Evolutionary conservation across 2,329 filamentous ascomycete species (phyloP).

Genomic region (Didymella segeticola): DNA sequence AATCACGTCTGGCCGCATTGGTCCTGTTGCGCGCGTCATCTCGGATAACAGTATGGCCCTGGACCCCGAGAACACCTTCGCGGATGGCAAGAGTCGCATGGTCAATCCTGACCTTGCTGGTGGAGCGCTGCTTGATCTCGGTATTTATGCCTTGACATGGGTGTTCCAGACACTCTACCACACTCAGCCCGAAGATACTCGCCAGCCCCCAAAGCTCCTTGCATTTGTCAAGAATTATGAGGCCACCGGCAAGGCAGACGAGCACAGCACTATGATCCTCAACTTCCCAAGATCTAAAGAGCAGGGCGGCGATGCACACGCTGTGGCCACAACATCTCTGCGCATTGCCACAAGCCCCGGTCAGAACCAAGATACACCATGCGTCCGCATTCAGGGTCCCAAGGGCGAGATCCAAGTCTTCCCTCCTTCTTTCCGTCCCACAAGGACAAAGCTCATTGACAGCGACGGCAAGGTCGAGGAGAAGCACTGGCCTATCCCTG

Average conservation of each 20-base stretch:
- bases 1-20: constrained; percentile 61
- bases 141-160: constrained; percentile 90
- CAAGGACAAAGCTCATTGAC: constrained; percentile 68
- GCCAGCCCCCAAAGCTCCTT: constrained; percentile 72
- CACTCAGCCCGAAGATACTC: constrained; percentile 68
- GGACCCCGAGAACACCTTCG: constrained; percentile 64
- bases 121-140: constrained; percentile 81
- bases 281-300: constrained; percentile 70
- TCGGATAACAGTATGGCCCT: constrained; percentile 67
- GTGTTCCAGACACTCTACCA: constrained; percentile 89
- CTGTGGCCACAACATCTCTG: constrained; percentile 65
- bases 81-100: constrained; percentile 69
- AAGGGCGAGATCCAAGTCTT: constrained; percentile 83
- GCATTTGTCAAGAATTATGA: constrained; percentile 75
- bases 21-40: constrained; percentile 62
- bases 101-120: constrained; percentile 84
- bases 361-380: constrained; percentile 63
- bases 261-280: constrained; percentile 78
- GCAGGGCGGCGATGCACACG: constrained; percentile 66
- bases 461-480: constrained; percentile 56
- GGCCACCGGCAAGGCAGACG: constrained; percentile 74
- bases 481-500: constrained; percentile 55
- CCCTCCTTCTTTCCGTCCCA: constrained; percentile 73
- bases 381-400: constrained; percentile 80
- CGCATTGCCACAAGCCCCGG: constrained; percentile 61